These are phyloP conservation scores for Boletales sp. DNA, from an alignment of 768 basidiomycete genomes.

Conservation along the genomic window DNA sequence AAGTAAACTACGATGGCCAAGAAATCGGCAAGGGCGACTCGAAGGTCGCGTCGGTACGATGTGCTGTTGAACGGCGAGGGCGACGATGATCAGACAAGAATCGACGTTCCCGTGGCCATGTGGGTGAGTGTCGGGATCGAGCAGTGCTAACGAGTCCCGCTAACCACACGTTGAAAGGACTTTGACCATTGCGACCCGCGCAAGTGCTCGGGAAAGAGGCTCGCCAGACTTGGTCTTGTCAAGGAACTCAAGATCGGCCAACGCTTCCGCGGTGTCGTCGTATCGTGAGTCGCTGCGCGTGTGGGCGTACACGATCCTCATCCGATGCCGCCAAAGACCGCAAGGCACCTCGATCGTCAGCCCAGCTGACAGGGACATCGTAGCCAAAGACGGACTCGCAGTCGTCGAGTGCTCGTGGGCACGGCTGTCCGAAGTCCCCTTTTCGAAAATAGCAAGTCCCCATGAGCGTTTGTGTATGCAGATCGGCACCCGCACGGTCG, in stretches of 20 bases:
- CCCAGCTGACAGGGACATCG: conserved; percentile 79
- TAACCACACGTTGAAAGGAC: conserved; percentile 50
- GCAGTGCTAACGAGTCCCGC: neutral
- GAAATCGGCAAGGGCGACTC: too few relatives aligned
- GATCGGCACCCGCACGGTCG: neutral
- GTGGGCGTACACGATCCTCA: conserved; percentile 1
- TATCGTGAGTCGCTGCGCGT: conserved; percentile 66
- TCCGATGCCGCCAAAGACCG: conserved; percentile 48
- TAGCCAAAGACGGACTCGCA: conserved; percentile 73
- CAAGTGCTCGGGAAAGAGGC: conserved; percentile 84
- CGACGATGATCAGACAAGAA: conserved; percentile 16
- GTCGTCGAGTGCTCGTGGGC: conserved; percentile 99
- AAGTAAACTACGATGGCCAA: too few relatives aligned
- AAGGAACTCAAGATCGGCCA: conserved; percentile 79
- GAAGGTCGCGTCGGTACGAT: neutral
- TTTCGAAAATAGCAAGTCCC: conserved; percentile 88
- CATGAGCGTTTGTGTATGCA: conserved; percentile 84
- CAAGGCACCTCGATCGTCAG: conserved; percentile 77
- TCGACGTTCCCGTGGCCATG: conserved; percentile 87
- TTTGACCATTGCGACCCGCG: conserved; percentile 97
- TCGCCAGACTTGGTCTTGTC: conserved; percentile 81
- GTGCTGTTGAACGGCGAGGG: too few relatives aligned
- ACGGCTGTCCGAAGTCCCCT: conserved; percentile 90
- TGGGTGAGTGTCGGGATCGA: conserved; percentile 61
- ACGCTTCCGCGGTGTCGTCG: conserved; percentile 86